These are phyloP conservation scores for Stereocaulon alpinum DNA, from an alignment of 495 filamentous ascomycete genomes.

Conservation along the genomic window DNA sequence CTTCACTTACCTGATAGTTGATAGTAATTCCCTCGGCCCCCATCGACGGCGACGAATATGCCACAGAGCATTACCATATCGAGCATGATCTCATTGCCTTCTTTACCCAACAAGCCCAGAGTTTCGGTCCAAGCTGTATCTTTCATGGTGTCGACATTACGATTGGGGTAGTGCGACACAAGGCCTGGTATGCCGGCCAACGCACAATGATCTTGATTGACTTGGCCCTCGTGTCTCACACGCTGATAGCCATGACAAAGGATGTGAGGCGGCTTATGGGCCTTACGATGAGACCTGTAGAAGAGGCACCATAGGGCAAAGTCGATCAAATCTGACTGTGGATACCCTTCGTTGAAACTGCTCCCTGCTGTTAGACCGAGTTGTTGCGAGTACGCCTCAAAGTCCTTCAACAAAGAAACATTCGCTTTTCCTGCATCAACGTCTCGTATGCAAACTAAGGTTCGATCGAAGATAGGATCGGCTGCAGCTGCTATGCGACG, in stretches of 20 bases:
- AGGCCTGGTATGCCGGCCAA: slow-evolving; percentile 42
- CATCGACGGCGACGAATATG: slow-evolving; percentile 57
- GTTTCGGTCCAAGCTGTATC: slow-evolving; percentile 60
- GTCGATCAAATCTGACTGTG: slow-evolving; percentile 59
- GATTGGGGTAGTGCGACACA: slow-evolving; percentile 51
- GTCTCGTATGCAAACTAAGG: slow-evolving; percentile 48
- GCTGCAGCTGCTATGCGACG: slow-evolving; percentile 38
- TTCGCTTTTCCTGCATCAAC: slow-evolving; percentile 27
- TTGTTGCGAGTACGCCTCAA: slow-evolving; percentile 58
- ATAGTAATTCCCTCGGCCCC: slow-evolving; percentile 50
- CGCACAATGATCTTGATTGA: slow-evolving; percentile 24
- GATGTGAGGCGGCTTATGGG: slow-evolving; percentile 55
- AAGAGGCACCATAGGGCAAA: slow-evolving; percentile 73
- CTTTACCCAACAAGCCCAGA: slow-evolving; percentile 57
- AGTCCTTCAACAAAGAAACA: slow-evolving; percentile 42
- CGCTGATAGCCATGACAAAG: slow-evolving; percentile 68
- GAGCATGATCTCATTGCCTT: slow-evolving; percentile 75
- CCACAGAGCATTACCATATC: slow-evolving; percentile 68
- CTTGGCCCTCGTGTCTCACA: slow-evolving; percentile 20
- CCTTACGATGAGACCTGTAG: slow-evolving; percentile 36
- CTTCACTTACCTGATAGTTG: slow-evolving; percentile 63
- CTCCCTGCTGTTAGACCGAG: slow-evolving; percentile 8
- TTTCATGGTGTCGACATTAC: slow-evolving; percentile 60
- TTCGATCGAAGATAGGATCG: slow-evolving; percentile 47
- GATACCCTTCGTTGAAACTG: slow-evolving; percentile 1